Evolutionary conservation across 345 rosid species (phyloP), one percentile per base, ranked within the genome.

Genomic region (Pistacia atlantica): DNA sequence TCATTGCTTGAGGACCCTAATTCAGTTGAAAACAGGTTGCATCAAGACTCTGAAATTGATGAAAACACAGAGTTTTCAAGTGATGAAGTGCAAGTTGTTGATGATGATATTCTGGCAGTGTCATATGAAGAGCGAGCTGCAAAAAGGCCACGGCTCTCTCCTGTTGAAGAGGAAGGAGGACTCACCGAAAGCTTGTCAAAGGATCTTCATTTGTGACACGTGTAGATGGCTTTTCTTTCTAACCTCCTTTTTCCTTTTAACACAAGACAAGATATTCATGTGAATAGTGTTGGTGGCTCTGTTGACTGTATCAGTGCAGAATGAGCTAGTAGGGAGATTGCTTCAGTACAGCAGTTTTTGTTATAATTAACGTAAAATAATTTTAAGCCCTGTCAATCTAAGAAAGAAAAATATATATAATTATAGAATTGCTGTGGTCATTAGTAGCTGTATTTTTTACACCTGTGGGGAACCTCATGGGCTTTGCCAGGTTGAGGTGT

Each of bases 121-220:
- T 67, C 68, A 45, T 79, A 77, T 13, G 97, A 82, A 76, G 75
- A 85, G 67, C 87, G 79, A 80, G 84, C 84, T 80, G 82, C 91
- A 12, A 95, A 95, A 82, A 85, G 93, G 81, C 86, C 75, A 31
- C 82, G 88, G 78, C 79, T 91, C 48, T 62, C 83, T 12, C 71
- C 83, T 37, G 59, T 75, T 18, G 91, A 84, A 75, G 83, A 65
- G 28, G 84, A 81, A 4, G 69, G 59, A 72, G 81, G 67, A 54
- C 16, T 46, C 7, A 17, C 11, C 4, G 80, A 71, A 67, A 65
- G 68, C 79, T 56, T n/a, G 73, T 76, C 80, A 1, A 69, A 80
- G 71, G 87, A 83, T 77, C 73, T 77, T 75, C 81, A 58, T 67
- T 65, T 77, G 78, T 82, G 69, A 75, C 58, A 35, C 48, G 55